Conservation (phyloP, 768 basidiomycete species). For the Mycena sanguinolenta region DNA sequence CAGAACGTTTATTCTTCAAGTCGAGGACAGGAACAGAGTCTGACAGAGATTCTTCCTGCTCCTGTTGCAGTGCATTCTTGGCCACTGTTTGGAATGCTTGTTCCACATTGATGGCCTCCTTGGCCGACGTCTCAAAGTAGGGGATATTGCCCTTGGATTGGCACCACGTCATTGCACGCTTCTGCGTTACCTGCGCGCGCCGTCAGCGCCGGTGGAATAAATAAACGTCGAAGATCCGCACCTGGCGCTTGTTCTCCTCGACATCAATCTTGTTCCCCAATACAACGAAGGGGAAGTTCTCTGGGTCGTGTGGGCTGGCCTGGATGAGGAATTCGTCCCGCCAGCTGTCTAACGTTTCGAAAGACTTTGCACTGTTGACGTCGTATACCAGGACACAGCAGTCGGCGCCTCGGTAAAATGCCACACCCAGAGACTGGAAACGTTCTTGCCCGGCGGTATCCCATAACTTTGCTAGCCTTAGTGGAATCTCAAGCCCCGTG, state of each 20-base stretch:
- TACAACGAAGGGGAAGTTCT: constrained; percentile 99
- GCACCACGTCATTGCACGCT: constrained; percentile 99
- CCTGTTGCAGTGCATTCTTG: constrained; percentile 99
- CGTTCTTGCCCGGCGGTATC: constrained; percentile 99
- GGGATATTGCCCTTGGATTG: constrained; percentile 99
- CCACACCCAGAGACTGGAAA: constrained; percentile 98
- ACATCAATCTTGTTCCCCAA: constrained; percentile 99
- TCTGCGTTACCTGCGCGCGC: constrained; percentile 88
- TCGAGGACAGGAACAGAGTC: constrained; percentile 44
- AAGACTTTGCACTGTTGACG: constrained; percentile 98
- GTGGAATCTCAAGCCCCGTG: neutral
- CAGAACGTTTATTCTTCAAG: constrained; percentile 23
- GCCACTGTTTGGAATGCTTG: constrained; percentile 99
- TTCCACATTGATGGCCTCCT: constrained; percentile 99
- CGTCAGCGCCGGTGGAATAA: constrained; percentile 24
- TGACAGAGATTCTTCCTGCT: constrained; percentile 95
- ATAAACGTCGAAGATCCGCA: constrained; percentile 47
- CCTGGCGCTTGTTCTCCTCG: constrained; percentile 98
- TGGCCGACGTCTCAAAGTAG: constrained; percentile 99
- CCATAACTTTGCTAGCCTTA: constrained; percentile 78
- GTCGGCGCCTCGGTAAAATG: constrained; percentile 98
- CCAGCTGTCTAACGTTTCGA: constrained; percentile 99
- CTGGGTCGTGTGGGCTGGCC: constrained; percentile 98
- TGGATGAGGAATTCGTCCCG: constrained; percentile 99
- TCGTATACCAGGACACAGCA: constrained; percentile 99